phyloP scores from a whole-genome alignment of 495 filamentous ascomycete genomes.

The Diplogelasinospora grovesii region DNA sequence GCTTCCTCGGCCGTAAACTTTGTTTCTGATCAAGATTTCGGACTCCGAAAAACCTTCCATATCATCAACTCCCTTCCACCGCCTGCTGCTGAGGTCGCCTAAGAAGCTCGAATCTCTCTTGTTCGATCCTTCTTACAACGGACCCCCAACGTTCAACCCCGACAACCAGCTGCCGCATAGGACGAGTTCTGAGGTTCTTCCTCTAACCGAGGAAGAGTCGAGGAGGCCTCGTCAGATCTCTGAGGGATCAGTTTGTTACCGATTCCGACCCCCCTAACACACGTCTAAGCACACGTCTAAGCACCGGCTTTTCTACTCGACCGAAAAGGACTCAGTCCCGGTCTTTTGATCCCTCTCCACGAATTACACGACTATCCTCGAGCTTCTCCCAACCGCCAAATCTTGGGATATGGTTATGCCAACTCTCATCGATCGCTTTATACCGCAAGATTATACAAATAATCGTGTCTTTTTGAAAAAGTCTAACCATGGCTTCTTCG shows the following conservation, averaged over 20 bases:
- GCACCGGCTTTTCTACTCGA: conserved; percentile 1
- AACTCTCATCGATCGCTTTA: conserved; percentile 40
- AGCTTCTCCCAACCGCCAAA: conserved; percentile 15
- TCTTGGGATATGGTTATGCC: conserved; percentile 50
- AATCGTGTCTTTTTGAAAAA: conserved; percentile 40
- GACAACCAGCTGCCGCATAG: conserved; percentile 96
- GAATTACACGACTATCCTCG: conserved; percentile 2
- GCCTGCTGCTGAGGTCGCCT: conserved; percentile 48
- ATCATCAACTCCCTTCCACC: conserved; percentile 54
- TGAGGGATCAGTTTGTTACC: conserved; percentile 67
- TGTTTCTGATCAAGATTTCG: conserved; percentile 75
- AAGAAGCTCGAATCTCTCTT: conserved; percentile 40
- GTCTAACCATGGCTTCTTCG: conserved; percentile 28
- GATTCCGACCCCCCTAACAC: conserved; percentile 86
- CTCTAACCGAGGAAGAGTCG: conserved; percentile 92
- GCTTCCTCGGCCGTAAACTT: conserved; percentile 58
- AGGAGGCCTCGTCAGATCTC: conserved; percentile 79
- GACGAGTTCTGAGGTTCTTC: conserved; percentile 92
- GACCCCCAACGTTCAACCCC: conserved; percentile 47
- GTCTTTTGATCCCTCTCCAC: too few species aligned
- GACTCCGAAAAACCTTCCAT: conserved; percentile 55
- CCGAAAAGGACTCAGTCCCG: too few species aligned
- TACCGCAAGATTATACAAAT: conserved; percentile 34
- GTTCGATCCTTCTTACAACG: conserved; percentile 50
- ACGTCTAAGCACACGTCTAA: conserved; percentile 14